Evolutionary conservation across 2,329 filamentous ascomycete genomes (phyloP).

Genomic region (Penicillium rolfsii): DNA sequence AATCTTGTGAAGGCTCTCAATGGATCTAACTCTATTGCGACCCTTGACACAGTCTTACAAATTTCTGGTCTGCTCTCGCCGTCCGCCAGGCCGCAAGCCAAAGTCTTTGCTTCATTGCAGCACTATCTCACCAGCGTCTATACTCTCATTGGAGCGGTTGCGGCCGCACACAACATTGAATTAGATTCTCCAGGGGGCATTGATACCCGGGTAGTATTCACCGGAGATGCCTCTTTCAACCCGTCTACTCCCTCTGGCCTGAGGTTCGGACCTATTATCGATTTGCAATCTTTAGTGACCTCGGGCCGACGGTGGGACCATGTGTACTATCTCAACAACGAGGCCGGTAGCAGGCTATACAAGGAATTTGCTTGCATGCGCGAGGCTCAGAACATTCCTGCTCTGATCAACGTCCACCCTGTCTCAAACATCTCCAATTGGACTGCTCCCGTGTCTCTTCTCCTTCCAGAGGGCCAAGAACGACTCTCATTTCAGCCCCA

Average conservation of each 20-base stretch:
- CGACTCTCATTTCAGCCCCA: constrained; percentile 42
- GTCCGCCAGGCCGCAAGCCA: constrained; percentile 54
- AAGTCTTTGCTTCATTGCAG: constrained; percentile 71
- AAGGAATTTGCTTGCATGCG: constrained; percentile 42
- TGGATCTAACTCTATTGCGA: constrained; percentile 37
- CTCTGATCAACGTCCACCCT: constrained; percentile 24
- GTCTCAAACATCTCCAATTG: constrained; percentile 31
- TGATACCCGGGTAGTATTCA: constrained; percentile 73
- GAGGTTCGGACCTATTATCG: constrained; percentile 55
- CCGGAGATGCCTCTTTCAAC: constrained; percentile 60
- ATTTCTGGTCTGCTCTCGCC: constrained; percentile 63
- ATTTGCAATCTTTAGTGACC: constrained; percentile 52
- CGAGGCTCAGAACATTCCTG: constrained; percentile 28
- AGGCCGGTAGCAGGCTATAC: constrained; percentile 33
- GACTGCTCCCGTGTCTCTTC: constrained; percentile 25
- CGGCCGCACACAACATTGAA: constrained; percentile 65
- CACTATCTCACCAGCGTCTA: constrained; percentile 77
- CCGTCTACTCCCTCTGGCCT: background rate
- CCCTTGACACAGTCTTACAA: constrained; percentile 65
- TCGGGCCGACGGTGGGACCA: constrained; percentile 39
- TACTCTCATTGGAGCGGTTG: constrained; percentile 73
- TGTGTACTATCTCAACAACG: constrained; percentile 38
- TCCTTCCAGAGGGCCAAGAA: constrained; percentile 27
- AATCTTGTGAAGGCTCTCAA: constrained; percentile 48
- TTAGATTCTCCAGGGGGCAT: constrained; percentile 70